Evolutionary conservation across 495 filamentous ascomycete species (phyloP), one percentile per base, ranked within the genome.

Genomic region (Hypoxylon fragiforme): DNA sequence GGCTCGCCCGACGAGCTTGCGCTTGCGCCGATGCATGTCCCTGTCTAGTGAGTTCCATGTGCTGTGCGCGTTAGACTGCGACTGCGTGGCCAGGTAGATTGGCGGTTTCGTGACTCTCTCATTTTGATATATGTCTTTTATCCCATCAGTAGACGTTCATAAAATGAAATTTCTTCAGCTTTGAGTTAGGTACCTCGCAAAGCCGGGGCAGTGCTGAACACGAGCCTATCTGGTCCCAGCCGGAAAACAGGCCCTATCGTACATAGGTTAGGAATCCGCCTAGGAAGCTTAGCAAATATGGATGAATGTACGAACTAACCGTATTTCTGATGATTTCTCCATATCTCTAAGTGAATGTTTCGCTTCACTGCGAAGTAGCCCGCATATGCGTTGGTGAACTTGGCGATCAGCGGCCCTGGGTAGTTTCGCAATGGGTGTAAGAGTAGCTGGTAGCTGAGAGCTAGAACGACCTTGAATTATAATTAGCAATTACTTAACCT

Each of bases 371-470:
- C 45, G 15, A 50, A 41, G 19, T 26, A 45, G 7, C 37, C 54
- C 7, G 39, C 16, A 6, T 57, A 57, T 15, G 18, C 28, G n/a
- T 51, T 51, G 7, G 48, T 51, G 14, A 70, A 26, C 18, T 60
- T 67, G 5, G 58, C 63, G 19, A 65, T 19, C 7, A 71, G 42
- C 0, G 68, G 71, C 7, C 71, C 71, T 8, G 71, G 68, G 28
- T 66, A 68, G 18, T 57, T 61, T 8, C 64, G 51, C 1, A 67
- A 47, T 0, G 69, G 68, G 44, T 72, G 64, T 31, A 72, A 40
- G 40, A 48, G 49, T 7, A 47, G 11, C 19, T 53, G 50, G 21
- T 64, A 60, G 41, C 39, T 31, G 13, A 57, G 20, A 35, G 18
- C 32, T 2, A 41, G 20, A 21, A 22, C 14, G 6, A 51, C 32